A percentile compares a stretch with the other conserved stretches of the same genome.
Conservation (phyloP, 768 basidiomycete genomes). For the Fomitopsis pulvina region DNA sequence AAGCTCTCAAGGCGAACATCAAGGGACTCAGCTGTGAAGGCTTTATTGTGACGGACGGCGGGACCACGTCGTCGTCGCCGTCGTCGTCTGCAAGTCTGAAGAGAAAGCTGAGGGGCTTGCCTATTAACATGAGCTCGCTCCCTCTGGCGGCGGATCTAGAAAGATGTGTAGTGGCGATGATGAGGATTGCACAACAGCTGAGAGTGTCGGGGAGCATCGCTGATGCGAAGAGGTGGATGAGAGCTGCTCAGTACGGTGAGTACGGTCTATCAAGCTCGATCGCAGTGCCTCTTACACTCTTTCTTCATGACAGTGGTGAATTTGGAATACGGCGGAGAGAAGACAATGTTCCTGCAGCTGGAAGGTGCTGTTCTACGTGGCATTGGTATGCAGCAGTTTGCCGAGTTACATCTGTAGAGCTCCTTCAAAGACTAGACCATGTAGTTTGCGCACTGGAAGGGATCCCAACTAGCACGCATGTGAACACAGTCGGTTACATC, state of each 20-base stretch:
- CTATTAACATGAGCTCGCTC: background rate
- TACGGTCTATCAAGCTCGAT: background rate
- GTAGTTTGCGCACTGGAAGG: too few relatives aligned
- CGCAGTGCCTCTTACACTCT: too few relatives aligned
- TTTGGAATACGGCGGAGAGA: constrained; percentile 8
- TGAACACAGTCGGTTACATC: too few relatives aligned
- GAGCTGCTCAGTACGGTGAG: constrained; percentile 9
- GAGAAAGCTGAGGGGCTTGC: constrained; percentile 8
- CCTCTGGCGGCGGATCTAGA: too few relatives aligned
- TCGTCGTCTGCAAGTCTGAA: constrained; percentile 5
- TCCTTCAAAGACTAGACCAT: too few relatives aligned
- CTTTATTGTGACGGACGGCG: constrained; percentile 5
- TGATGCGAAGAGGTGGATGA: constrained; percentile 8
- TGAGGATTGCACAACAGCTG: too few relatives aligned
- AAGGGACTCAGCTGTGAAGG: constrained; percentile 7
- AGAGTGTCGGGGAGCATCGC: constrained; percentile 1
- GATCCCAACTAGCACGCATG: too few relatives aligned
- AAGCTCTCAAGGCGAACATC: constrained; percentile 5
- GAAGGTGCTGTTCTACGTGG: constrained; percentile 2
- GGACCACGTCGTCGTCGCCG: constrained; percentile 8
- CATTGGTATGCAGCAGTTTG: too few relatives aligned
- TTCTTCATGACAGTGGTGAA: constrained; percentile 2
- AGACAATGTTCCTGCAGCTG: constrained; percentile 8
- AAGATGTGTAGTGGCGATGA: too few relatives aligned
- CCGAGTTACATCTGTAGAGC: too few relatives aligned